Percentiles rank a stretch among this genome's conserved stretches.
phyloP scores from a whole-genome alignment of 331 rosid genomes.

The Quercus lobata region DNA sequence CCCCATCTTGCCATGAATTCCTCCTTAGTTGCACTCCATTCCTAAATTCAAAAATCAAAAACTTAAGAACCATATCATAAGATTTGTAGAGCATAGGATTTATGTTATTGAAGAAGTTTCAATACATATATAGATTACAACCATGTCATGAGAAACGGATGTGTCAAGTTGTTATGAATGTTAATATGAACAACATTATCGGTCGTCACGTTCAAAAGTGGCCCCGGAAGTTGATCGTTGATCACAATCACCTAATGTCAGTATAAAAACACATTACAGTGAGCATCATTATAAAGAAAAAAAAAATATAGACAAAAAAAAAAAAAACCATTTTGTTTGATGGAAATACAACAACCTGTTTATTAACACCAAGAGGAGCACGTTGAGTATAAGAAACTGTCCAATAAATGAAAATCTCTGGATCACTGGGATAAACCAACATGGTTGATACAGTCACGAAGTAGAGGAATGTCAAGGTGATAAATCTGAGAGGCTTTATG shows the following conservation, averaged over 20 bases:
- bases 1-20: constrained; percentile 19
- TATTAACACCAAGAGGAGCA: constrained; percentile 6
- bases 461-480: neutral
- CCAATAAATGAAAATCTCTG: neutral
- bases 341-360: neutral
- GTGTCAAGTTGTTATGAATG: neutral
- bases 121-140: neutral
- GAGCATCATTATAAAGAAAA: neutral
- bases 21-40: constrained; percentile 4
- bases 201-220: neutral
- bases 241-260: constrained; percentile 4
- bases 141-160: constrained; percentile 12
- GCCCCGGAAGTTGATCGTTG: neutral
- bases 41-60: neutral
- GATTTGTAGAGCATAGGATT: neutral
- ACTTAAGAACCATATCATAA: neutral
- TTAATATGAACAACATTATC: neutral
- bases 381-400: neutral
- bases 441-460: neutral
- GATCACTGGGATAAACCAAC: neutral
- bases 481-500: neutral
- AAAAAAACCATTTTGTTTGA: neutral
- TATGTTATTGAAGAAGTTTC: neutral
- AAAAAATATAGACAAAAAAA: neutral
- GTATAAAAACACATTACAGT: neutral